Evolutionary conservation across 352 stramenopile genomes (phyloP), one percentile per base, ranked within the genome.

Genomic region (Globisporangium orthogonon): DNA sequence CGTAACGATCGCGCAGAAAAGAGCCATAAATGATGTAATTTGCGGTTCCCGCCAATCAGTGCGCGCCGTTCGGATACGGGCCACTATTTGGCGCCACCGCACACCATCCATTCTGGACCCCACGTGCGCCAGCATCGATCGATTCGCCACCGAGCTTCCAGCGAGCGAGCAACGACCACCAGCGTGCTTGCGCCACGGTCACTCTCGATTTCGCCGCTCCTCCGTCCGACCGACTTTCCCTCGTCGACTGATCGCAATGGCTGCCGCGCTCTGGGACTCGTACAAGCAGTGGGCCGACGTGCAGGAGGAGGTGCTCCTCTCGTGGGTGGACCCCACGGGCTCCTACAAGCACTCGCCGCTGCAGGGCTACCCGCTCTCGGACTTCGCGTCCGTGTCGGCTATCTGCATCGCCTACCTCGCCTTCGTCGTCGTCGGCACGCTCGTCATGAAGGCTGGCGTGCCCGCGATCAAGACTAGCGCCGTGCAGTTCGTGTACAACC

Each of bases 401-500:
- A 70, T 87, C 52, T 82, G 73, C 56, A 61, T 87, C 44, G 80
- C 54, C 30, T 91, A 91, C 63, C 44, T 86, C 14, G 50, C 69
- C 31, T 89, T 91, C 54, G 79, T 91, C 30, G 69, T 91, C 50
- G 62, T 89, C 41, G 81, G 81, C 53, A 84, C 78, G 65, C 39
- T 82, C 10, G 53, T 89, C n/a, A 94, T 93, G 83, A 91, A 87
- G 66, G 58, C 76, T 9, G 75, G 70, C n/a, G 66, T 90, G 48
- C 79, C 79, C 10, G 73, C 69, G 40, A 76, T 92, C 61, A 92
- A 93, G 63, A 91, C 82, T 23, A 78, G 64, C 35, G 60, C 65
- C 15, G 70, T 98, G 59, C 96, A 98, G 70, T 98, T 98, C 69
- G 35, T 98, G 17, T 98, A 98, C 91, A 98, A 98, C 77, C 89